Evolutionary conservation across 768 basidiomycete genomes (phyloP).

Genomic region (Rhodotorula taiwanensis): DNA sequence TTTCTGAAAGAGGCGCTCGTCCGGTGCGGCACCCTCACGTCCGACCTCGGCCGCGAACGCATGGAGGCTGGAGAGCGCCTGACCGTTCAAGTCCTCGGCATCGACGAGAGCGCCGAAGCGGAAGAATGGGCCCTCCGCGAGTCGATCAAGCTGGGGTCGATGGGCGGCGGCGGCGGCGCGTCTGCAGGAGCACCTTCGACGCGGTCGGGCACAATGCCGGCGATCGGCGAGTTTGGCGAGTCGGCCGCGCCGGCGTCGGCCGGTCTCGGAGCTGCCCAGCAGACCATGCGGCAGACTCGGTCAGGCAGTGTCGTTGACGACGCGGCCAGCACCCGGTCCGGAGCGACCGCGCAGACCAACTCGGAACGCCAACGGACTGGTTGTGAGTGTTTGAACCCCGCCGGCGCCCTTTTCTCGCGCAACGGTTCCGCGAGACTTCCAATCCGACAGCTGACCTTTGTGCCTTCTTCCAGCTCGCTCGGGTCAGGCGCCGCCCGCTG

Average conservation of each 20-base stretch:
- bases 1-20: constrained; percentile 34
- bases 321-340: no score
- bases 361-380: no score
- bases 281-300: no score
- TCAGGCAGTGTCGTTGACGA: neutral
- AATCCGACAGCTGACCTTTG: no score
- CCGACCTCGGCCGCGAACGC: constrained; percentile 36
- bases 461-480: neutral
- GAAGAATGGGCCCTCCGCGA: constrained; percentile 31
- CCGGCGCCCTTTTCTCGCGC: no score
- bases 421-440: no score
- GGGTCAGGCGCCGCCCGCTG: constrained; percentile 1
- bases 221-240: constrained; percentile 27
- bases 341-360: no score
- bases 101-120: constrained; percentile 27
- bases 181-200: no score
- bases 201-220: neutral
- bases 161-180: no score
- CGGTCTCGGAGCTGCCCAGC: neutral
- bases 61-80: constrained; percentile 39
- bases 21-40: constrained; percentile 24
- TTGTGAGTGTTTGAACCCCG: no score
- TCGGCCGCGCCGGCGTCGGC: neutral
- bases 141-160: constrained; percentile 5
- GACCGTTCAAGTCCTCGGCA: constrained; percentile 21